Conservation (phyloP, 371 early-diverging fungal species). For the Mycotypha africana region DNA sequence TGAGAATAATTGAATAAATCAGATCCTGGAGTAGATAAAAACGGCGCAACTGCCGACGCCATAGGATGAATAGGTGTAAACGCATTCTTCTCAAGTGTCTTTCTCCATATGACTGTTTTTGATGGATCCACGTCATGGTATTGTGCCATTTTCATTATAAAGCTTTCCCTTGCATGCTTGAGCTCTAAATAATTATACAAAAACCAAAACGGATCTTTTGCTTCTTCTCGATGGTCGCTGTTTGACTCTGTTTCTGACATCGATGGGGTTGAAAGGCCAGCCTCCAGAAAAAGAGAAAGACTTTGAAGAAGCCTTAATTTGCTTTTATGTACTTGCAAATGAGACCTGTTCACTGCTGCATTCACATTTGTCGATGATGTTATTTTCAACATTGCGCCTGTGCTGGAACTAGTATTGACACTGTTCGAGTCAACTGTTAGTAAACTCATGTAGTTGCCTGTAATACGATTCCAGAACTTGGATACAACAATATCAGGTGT, state of each 20-base stretch:
- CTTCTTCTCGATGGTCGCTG: slow-evolving; percentile 7
- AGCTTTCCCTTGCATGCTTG: slow-evolving; percentile 38
- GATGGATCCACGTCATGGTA: slow-evolving; percentile 1
- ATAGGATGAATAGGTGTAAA: slow-evolving; percentile 15
- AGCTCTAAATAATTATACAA: slow-evolving; percentile 42
- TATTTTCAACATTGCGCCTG: neutral
- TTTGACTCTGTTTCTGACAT: no score
- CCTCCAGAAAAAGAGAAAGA: slow-evolving; percentile 34
- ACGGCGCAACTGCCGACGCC: slow-evolving; percentile 11
- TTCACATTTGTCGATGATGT: slow-evolving; percentile 30
- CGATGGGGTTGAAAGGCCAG: slow-evolving; percentile 42
- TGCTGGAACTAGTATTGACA: slow-evolving; percentile 7
- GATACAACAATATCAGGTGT: slow-evolving; percentile 55
- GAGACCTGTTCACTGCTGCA: slow-evolving; percentile 32
- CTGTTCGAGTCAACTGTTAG: slow-evolving; percentile 31
- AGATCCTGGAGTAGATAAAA: slow-evolving; percentile 8
- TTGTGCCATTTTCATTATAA: slow-evolving; percentile 23
- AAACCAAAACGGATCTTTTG: slow-evolving; percentile 44
- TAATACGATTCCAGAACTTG: slow-evolving; percentile 56
- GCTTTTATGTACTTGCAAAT: slow-evolving; percentile 40
- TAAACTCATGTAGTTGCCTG: slow-evolving; percentile 39
- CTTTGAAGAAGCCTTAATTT: slow-evolving; percentile 35
- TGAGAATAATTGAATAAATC: slow-evolving; percentile 20
- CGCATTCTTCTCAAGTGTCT: slow-evolving; percentile 3
- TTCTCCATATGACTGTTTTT: slow-evolving; percentile 14